Conservation (phyloP, 257 asterid genomes). For the Lycium ferocissimum region DNA sequence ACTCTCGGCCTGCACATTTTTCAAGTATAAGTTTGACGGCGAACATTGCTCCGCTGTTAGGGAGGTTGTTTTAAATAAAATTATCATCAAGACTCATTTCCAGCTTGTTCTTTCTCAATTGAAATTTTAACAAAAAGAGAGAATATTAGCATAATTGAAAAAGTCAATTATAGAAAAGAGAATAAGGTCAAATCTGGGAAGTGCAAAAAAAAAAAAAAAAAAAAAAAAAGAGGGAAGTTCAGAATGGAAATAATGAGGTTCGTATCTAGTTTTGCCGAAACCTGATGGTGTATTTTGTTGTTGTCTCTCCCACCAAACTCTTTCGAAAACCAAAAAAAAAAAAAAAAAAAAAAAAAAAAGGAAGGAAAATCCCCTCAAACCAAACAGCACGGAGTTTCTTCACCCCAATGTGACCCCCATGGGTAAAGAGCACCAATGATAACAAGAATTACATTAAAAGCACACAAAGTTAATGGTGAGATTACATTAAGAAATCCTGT, state of each 20-base stretch:
- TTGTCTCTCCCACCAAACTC: not conserved
- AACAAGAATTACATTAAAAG: not conserved
- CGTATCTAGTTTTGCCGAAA: not conserved
- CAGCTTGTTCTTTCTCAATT: not conserved
- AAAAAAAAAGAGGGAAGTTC: too few species aligned
- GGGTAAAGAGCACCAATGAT: not conserved
- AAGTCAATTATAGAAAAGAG: too few species aligned
- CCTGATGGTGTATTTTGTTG: not conserved
- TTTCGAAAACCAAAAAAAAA: too few species aligned
- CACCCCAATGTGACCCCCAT: not conserved
- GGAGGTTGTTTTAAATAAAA: not conserved
- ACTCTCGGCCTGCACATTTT: slow-evolving; percentile 78
- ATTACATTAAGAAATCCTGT: not conserved
- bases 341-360: not conserved
- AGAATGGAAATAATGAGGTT: too few species aligned
- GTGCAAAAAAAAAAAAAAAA: not conserved
- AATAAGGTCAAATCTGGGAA: not conserved
- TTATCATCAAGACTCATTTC: not conserved
- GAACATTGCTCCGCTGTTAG: not conserved
- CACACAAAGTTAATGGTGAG: not conserved
- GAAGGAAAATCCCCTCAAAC: not conserved
- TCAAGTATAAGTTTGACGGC: not conserved
- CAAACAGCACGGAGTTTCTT: slow-evolving; percentile 8
- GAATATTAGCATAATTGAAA: not conserved
- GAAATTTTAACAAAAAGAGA: not conserved